Conservation (phyloP, 441 rosid species). For the Pelargonium myrrhifolium region DNA sequence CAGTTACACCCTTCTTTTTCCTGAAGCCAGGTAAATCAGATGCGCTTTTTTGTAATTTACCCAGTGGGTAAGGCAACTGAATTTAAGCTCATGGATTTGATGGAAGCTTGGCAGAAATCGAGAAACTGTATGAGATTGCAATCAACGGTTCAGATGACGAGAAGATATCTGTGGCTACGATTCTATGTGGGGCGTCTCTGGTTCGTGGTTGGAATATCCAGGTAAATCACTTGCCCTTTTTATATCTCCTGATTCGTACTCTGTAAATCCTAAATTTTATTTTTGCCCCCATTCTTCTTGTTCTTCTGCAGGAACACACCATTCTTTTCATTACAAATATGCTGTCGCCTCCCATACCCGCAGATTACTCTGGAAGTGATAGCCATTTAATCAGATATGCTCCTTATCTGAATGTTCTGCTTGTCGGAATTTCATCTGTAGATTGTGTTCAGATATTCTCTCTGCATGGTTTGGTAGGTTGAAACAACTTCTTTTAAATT, state of each 20-base stretch:
- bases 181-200: conserved; percentile 94
- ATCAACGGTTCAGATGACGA: conserved; percentile 80
- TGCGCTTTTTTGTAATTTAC: conserved; percentile 40
- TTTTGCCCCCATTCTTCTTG: conserved; percentile 3
- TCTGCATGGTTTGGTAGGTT: conserved; percentile 80
- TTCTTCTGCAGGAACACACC: conserved; percentile 73
- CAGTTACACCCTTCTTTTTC: conserved; percentile 39
- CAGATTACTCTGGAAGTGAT: conserved; percentile 61
- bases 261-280: background rate
- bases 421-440: conserved; percentile 74
- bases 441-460: conserved; percentile 88
- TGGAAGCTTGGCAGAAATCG: conserved; percentile 99
- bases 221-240: conserved; percentile 33
- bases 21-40: conserved; percentile 46
- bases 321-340: conserved; percentile 62
- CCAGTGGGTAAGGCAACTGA: conserved; percentile 61
- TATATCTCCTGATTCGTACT: background rate
- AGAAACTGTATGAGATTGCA: conserved; percentile 91
- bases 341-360: conserved; percentile 72
- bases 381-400: conserved; percentile 73
- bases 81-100: conserved; percentile 71
- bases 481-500: conserved; percentile 8
- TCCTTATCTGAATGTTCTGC: conserved; percentile 75
- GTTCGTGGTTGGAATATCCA: conserved; percentile 96
- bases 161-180: conserved; percentile 79